These are phyloP conservation scores for Cladosporium sphaerospermum DNA, from an alignment of 2,329 filamentous ascomycete genomes.

Conservation along the genomic window DNA sequence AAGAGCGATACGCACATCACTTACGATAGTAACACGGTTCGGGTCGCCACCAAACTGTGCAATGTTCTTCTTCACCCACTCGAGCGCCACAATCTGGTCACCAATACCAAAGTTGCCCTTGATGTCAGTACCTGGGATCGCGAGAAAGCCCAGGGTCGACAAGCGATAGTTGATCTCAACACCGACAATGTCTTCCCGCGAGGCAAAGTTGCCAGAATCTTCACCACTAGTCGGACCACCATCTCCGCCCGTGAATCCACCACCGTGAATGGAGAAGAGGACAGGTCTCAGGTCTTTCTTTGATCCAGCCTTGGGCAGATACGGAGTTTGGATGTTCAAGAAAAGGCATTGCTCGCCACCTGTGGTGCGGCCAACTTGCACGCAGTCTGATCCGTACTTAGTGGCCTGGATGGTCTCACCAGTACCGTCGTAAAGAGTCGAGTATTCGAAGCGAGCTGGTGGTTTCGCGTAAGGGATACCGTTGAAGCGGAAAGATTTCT, in stretches of 20 bases:
- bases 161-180: constrained; percentile 57
- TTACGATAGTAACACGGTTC: constrained; percentile 37
- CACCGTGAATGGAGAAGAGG: constrained; percentile 50
- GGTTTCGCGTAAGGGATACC: constrained; percentile 42
- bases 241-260: constrained; percentile 49
- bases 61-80: constrained; percentile 44
- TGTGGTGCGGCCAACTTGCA: constrained; percentile 26
- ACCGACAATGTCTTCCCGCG: constrained; percentile 53
- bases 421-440: constrained; percentile 39
- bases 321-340: constrained; percentile 45
- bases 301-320: constrained; percentile 35
- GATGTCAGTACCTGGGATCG: constrained; percentile 48
- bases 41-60: constrained; percentile 44
- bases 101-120: constrained; percentile 51
- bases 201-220: constrained; percentile 51
- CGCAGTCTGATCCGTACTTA: constrained; percentile 41
- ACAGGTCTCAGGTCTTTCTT: constrained; percentile 40
- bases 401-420: constrained; percentile 43
- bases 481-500: constrained; percentile 46
- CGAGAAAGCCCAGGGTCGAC: constrained; percentile 53
- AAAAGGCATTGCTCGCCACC: constrained; percentile 43
- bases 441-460: constrained; percentile 42
- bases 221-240: constrained; percentile 29
- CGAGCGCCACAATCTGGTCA: constrained; percentile 46
- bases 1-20: background rate